These are phyloP conservation scores for Ceratobasidium sp. DNA, from an alignment of 1,284 basidiomycete species.

Conservation along the genomic window DNA sequence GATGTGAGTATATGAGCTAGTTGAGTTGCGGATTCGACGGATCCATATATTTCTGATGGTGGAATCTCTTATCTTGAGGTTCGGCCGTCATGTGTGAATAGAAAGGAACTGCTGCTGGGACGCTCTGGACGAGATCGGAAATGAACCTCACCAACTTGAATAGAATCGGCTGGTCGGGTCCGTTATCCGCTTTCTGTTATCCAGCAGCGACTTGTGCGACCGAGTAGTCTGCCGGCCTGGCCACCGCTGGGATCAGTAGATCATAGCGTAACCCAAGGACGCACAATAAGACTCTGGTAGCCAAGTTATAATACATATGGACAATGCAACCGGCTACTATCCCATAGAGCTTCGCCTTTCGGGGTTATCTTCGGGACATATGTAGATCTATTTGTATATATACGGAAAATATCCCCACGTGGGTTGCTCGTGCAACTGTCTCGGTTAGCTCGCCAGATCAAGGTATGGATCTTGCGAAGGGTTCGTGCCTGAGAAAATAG, in stretches of 20 bases:
- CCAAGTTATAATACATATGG: background rate
- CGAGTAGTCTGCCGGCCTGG: background rate
- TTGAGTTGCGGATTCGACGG: background rate
- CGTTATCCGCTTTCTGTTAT: too few relatives aligned
- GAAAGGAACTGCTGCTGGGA: background rate
- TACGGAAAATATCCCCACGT: background rate
- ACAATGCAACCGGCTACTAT: background rate
- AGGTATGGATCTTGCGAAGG: background rate
- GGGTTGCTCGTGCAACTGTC: background rate
- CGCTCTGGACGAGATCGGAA: slow-evolving; percentile 16
- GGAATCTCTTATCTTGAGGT: slow-evolving; percentile 3
- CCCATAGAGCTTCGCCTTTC: background rate
- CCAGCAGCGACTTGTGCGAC: too few relatives aligned
- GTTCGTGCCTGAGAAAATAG: slow-evolving; percentile 14
- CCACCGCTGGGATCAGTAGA: background rate
- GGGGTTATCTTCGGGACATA: background rate
- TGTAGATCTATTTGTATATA: background rate
- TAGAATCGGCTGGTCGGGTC: background rate
- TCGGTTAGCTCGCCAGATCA: background rate
- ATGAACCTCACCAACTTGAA: background rate
- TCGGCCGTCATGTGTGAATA: background rate
- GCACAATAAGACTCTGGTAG: background rate
- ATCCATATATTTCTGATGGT: background rate
- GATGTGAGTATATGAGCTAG: background rate
- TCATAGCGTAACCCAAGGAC: background rate